Evolutionary conservation across 2,329 filamentous ascomycete genomes (phyloP).

Genomic region (Uncinocarpus reesii): DNA sequence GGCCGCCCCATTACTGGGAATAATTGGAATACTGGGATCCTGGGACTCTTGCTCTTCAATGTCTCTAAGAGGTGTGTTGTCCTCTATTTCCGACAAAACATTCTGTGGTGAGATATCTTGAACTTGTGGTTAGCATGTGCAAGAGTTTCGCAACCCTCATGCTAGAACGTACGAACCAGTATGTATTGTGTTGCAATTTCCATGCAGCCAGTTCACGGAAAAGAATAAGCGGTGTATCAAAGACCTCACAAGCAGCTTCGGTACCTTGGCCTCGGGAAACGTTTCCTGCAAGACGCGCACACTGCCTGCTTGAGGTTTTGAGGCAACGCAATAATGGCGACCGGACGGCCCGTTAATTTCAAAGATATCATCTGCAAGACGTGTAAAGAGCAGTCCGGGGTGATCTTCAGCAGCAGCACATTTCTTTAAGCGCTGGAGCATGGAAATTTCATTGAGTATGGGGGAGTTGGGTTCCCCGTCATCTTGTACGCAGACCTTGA

Average conservation of each 20-base stretch:
- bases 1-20: neutral
- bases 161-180: constrained; percentile 17
- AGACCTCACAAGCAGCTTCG: constrained; percentile 17
- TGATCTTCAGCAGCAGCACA: constrained; percentile 14
- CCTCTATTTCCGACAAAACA: constrained; percentile 12
- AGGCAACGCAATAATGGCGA: constrained; percentile 23
- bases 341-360: constrained; percentile 19
- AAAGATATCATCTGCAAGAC: constrained; percentile 22
- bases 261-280: constrained; percentile 19
- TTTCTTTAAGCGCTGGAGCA: constrained; percentile 17
- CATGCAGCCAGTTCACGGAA: constrained; percentile 19
- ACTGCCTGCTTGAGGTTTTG: constrained; percentile 21
- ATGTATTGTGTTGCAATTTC: constrained; percentile 17
- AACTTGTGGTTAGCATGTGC: no score
- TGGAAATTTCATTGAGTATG: constrained; percentile 20
- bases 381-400: constrained; percentile 19
- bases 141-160: no score
- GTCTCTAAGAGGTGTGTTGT: constrained; percentile 12
- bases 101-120: constrained; percentile 18
- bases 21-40: constrained; percentile 13
- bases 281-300: constrained; percentile 19
- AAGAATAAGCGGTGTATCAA: constrained; percentile 18
- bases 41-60: constrained; percentile 14
- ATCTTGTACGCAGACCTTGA: constrained; percentile 20
- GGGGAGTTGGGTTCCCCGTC: constrained; percentile 15